Evolutionary conservation across 345 rosid species (phyloP).

Genomic region (Excoecaria cochinchinensis): DNA sequence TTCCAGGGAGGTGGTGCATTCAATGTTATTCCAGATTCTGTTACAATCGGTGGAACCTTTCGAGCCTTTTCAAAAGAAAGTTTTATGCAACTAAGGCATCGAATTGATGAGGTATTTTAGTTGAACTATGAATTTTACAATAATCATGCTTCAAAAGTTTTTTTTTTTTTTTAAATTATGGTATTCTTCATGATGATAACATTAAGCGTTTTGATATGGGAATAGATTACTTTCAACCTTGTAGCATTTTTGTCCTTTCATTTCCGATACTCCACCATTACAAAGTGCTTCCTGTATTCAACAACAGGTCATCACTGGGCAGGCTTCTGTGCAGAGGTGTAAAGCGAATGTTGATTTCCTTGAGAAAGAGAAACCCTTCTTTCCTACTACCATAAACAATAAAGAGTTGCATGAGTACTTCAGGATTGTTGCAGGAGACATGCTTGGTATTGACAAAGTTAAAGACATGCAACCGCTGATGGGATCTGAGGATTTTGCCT

Average conservation of each 20-base stretch:
- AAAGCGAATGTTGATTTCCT: constrained; percentile 61
- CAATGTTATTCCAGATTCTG: constrained; percentile 82
- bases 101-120: constrained; percentile 63
- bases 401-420: constrained; percentile 55
- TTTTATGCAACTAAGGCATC: constrained; percentile 48
- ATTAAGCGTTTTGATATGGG: neutral
- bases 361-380: constrained; percentile 41
- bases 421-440: constrained; percentile 49
- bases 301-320: constrained; percentile 74
- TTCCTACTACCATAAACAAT: constrained; percentile 69
- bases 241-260: neutral
- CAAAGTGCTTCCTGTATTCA: constrained; percentile 4
- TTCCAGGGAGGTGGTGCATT: constrained; percentile 77
- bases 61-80: constrained; percentile 61
- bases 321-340: constrained; percentile 87
- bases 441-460: constrained; percentile 60
- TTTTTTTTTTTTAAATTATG: neutral
- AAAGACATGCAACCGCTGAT: constrained; percentile 61
- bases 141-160: neutral
- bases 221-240: neutral
- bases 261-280: neutral
- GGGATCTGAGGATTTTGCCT: constrained; percentile 92
- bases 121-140: neutral
- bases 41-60: constrained; percentile 77
- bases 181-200: neutral